phyloP scores from a whole-genome alignment of 495 filamentous ascomycete species.

The Tetracladium marchalianum region DNA sequence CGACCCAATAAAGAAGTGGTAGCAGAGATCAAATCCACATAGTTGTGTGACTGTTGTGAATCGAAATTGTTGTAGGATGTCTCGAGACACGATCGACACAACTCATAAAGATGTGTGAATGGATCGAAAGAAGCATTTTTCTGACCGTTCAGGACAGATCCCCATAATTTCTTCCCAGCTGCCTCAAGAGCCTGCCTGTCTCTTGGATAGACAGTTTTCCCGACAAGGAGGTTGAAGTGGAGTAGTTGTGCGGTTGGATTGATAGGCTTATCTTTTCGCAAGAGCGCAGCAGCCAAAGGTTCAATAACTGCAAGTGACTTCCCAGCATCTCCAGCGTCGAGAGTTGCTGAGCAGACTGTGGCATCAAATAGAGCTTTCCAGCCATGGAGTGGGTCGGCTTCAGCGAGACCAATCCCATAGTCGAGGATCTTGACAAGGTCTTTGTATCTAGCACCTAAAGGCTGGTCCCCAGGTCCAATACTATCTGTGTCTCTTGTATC shows the following conservation, averaged over 20 bases:
- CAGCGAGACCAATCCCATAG: slow-evolving; percentile 30
- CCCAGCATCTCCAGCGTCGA: slow-evolving; percentile 56
- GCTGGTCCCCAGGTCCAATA: slow-evolving; percentile 12
- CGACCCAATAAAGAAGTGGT: slow-evolving; percentile 6
- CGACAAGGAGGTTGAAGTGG: slow-evolving; percentile 10
- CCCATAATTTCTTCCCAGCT: slow-evolving; percentile 50
- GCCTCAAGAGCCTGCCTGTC: slow-evolving; percentile 48
- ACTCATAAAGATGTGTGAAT: slow-evolving; percentile 50
- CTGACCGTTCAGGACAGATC: slow-evolving; percentile 31
- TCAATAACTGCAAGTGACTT: slow-evolving; percentile 55
- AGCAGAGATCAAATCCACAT: slow-evolving; percentile 12
- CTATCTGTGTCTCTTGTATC: slow-evolving; percentile 15
- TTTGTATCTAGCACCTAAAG: slow-evolving; percentile 51
- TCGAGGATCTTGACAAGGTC: slow-evolving; percentile 58
- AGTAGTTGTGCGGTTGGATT: not conserved
- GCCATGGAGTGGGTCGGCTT: slow-evolving; percentile 22
- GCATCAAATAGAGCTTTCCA: slow-evolving; percentile 55
- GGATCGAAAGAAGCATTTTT: slow-evolving; percentile 43
- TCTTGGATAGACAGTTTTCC: slow-evolving; percentile 25
- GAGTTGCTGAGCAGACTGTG: slow-evolving; percentile 45
- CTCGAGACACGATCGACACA: slow-evolving; percentile 33
- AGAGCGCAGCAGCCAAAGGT: slow-evolving; percentile 42
- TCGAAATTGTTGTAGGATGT: slow-evolving; percentile 30
- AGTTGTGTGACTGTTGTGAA: slow-evolving; percentile 17
- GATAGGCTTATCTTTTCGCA: not conserved